Evolutionary conservation across 2,329 filamentous ascomycete species (phyloP), one percentile per base, ranked within the genome.

Genomic region (Cladosporium sp.): DNA sequence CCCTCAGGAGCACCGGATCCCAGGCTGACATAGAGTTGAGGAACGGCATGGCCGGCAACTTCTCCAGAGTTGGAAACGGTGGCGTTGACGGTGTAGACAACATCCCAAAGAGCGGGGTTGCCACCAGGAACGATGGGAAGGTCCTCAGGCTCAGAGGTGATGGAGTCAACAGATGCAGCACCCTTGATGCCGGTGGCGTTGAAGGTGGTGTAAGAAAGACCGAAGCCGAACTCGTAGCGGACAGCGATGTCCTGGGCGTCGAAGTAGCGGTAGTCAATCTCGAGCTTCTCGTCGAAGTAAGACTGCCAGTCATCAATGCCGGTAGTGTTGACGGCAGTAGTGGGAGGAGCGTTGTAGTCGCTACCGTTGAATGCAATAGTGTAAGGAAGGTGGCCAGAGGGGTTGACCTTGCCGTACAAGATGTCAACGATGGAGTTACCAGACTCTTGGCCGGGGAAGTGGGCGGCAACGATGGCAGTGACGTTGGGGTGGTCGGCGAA

Each of bases 251-350:
- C 81, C 62, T 88, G 78, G 74, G 89, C 90, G 80, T 96, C 92
- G 71, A 96, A 93, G 77, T 93, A 86, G 11, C 92, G 88, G 79
- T 97, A 96, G 80, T 97, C 93, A 69, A 95, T 88, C 74, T 92
- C 92, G 0, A 96, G 79, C 0, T 91, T 91, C 73, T 96, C 91
- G 0, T 83, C 84, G 74, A 93, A 95, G 68, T 91, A 87, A 68
- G 94, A 91, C 73, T 96, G 92, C 54, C 57, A 58, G 51, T 63
- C 61, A 7, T 64, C 61, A 28, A 64, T 64, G 51, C 61, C 61
- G 24, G 63, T 65, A 41, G 63, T 59, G 57, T 59, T 59, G 63
- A 59, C 21, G 32, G 63, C 54, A 14, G 54, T 65, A 51, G 18
- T 63, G 0, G 92, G 63, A 30, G 54, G 57, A 15, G 63, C 54